Evolutionary conservation across 768 basidiomycete genomes (phyloP).

Genomic region (Hygrophorus russula): DNA sequence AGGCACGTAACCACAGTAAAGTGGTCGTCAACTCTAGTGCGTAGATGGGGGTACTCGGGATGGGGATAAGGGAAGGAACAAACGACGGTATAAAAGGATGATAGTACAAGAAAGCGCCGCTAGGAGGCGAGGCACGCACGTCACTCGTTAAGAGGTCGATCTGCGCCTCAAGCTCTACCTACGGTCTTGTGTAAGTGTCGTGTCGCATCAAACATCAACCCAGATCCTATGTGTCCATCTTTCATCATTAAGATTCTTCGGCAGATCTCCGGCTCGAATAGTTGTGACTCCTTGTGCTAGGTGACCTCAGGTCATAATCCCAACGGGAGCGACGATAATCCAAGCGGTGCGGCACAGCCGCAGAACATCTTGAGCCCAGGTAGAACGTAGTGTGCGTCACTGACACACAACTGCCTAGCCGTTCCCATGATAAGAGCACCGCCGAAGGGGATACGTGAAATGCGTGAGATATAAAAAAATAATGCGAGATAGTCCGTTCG

Average conservation of each 20-base stretch:
- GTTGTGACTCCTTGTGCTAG: background rate
- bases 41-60: slow-evolving; percentile 40
- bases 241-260: slow-evolving; percentile 22
- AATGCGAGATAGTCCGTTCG: slow-evolving; percentile 31
- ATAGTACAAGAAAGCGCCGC: slow-evolving; percentile 46
- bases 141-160: slow-evolving; percentile 35
- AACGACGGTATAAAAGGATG: slow-evolving; percentile 30
- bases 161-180: slow-evolving; percentile 43
- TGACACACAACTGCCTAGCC: slow-evolving; percentile 28
- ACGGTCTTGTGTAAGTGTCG: slow-evolving; percentile 67
- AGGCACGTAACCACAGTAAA: slow-evolving; percentile 74
- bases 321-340: slow-evolving; percentile 10
- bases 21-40: slow-evolving; percentile 70
- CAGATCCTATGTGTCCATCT: slow-evolving; percentile 38
- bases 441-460: slow-evolving; percentile 24
- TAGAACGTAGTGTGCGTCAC: slow-evolving; percentile 22
- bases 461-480: slow-evolving; percentile 34
- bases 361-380: slow-evolving; percentile 24
- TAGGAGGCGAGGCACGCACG: slow-evolving; percentile 43
- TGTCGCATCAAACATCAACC: slow-evolving; percentile 42
- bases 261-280: slow-evolving; percentile 20
- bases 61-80: slow-evolving; percentile 33
- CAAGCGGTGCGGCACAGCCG: slow-evolving; percentile 46
- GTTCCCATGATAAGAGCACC: slow-evolving; percentile 14
- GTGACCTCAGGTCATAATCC: slow-evolving; percentile 32